phyloP scores from a whole-genome alignment of 805 yeast genomes.

The Brettanomyces anomalus region DNA sequence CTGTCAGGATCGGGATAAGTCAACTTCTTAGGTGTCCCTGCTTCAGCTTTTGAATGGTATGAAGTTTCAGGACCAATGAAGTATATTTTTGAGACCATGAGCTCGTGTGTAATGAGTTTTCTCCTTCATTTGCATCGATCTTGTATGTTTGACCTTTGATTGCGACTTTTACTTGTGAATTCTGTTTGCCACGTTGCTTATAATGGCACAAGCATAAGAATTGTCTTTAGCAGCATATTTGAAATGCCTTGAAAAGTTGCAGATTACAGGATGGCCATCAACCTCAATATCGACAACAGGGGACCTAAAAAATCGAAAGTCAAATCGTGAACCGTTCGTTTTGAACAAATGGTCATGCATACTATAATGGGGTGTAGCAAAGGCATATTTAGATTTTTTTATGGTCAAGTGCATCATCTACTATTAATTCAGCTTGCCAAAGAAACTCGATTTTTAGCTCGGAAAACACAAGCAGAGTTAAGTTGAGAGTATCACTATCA shows the following conservation, averaged over 20 bases:
- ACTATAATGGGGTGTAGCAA: background rate
- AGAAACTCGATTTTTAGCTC: background rate
- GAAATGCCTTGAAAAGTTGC: background rate
- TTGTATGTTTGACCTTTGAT: background rate
- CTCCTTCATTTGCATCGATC: background rate
- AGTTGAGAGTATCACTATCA: background rate
- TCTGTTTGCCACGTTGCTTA: conserved; percentile 1
- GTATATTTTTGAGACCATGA: conserved; percentile 1
- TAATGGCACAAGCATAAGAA: background rate
- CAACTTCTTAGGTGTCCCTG: background rate
- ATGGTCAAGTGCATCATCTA: conserved; percentile 1
- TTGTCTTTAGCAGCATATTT: background rate
- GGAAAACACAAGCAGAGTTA: background rate
- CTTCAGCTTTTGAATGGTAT: background rate
- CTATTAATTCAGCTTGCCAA: background rate
- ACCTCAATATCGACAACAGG: conserved; percentile 1
- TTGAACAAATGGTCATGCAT: background rate
- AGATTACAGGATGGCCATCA: background rate
- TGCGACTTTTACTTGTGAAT: background rate
- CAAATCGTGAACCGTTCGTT: background rate
- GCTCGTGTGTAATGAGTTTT: background rate
- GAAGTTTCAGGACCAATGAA: conserved; percentile 1
- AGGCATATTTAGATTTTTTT: background rate
- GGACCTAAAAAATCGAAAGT: background rate
- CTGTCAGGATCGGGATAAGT: background rate